Percentiles rank a stretch among this genome's conserved stretches.
These are phyloP conservation scores for Coniella lustricola DNA, from an alignment of 2,329 filamentous ascomycete species.

Conservation along the genomic window DNA sequence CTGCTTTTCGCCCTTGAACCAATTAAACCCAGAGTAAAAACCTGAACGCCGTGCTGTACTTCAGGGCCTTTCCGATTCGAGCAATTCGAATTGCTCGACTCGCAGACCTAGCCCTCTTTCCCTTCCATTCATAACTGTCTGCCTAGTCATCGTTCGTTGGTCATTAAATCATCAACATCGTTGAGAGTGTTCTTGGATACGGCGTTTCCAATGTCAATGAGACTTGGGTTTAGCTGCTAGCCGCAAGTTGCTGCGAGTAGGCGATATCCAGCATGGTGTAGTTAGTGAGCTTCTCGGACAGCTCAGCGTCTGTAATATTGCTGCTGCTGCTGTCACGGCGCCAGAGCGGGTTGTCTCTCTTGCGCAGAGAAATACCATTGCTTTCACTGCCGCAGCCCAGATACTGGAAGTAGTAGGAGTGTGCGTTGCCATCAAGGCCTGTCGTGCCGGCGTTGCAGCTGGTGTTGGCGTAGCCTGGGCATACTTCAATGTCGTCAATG, in stretches of 20 bases:
- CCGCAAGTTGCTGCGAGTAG: conserved; percentile 5
- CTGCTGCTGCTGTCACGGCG: not conserved
- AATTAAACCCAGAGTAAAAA: no score
- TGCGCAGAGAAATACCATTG: conserved; percentile 21
- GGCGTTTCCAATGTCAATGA: no score
- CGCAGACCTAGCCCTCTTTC: no score
- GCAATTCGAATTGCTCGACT: no score
- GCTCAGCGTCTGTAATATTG: conserved; percentile 28
- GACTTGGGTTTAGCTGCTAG: not conserved
- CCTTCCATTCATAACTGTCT: no score
- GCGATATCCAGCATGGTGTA: conserved; percentile 18
- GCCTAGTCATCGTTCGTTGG: no score
- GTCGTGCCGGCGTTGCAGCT: conserved; percentile 44
- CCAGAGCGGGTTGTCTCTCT: conserved; percentile 5
- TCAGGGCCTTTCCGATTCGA: no score
- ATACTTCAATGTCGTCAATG: conserved; percentile 36
- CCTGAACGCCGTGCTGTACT: no score
- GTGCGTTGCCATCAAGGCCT: conserved; percentile 38
- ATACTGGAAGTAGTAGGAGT: conserved; percentile 41
- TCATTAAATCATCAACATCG: no score
- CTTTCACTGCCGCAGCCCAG: conserved; percentile 33
- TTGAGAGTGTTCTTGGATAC: no score
- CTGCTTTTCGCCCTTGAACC: no score
- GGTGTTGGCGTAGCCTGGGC: conserved; percentile 39
- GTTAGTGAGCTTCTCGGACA: conserved; percentile 30